phyloP scores from a whole-genome alignment of 2,329 filamentous ascomycete genomes.

The Aspergillus spinulosporus region DNA sequence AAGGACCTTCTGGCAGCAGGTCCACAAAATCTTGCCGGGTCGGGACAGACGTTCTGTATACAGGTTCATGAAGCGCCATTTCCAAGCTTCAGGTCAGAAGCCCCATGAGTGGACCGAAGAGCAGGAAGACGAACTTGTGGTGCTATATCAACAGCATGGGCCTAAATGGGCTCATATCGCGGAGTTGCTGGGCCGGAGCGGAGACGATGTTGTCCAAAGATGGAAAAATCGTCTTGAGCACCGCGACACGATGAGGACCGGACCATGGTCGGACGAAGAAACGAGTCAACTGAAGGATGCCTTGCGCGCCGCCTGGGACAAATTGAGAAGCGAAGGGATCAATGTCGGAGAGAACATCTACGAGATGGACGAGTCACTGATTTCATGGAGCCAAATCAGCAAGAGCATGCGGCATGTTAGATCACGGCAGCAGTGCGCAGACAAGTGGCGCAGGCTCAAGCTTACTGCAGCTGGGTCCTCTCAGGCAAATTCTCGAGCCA shows the following conservation, averaged over 20 bases:
- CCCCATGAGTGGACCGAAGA: constrained; percentile 42
- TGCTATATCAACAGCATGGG: constrained; percentile 33
- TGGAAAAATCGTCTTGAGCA: constrained; percentile 39
- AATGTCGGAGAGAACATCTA: constrained; percentile 38
- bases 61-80: constrained; percentile 47
- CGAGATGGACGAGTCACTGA: constrained; percentile 35
- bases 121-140: constrained; percentile 44
- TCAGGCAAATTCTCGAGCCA: not conserved
- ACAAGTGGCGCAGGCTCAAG: constrained; percentile 42
- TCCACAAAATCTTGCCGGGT: constrained; percentile 38
- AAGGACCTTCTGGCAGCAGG: constrained; percentile 38
- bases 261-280: constrained; percentile 43
- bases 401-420: constrained; percentile 30
- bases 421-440: constrained; percentile 42
- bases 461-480: not conserved
- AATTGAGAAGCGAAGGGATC: constrained; percentile 18
- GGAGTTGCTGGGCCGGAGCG: constrained; percentile 17
- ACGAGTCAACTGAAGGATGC: constrained; percentile 28
- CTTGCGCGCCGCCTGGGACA: constrained; percentile 28
- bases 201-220: not conserved
- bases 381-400: constrained; percentile 38
- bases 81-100: constrained; percentile 40
- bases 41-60: constrained; percentile 41
- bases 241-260: constrained; percentile 35
- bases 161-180: constrained; percentile 42